phyloP scores from a whole-genome alignment of 768 basidiomycete species.

The Naematelia aurantialba region DNA sequence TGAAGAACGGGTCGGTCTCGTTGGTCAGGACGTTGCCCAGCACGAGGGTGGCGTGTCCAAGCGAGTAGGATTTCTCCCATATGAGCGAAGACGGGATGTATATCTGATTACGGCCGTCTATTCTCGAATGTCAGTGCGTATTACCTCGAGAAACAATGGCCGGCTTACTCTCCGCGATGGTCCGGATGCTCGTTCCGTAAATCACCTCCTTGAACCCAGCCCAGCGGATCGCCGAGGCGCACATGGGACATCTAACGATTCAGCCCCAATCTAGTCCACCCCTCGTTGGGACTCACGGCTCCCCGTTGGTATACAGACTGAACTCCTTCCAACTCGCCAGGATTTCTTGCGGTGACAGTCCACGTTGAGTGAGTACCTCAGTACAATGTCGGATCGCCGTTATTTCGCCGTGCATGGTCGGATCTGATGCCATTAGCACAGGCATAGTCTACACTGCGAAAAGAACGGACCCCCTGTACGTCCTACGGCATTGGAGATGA shows the following conservation, averaged over 20 bases:
- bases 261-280: background rate
- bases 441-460: background rate
- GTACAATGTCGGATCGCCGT: slow-evolving; percentile 35
- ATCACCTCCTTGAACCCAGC: slow-evolving; percentile 42
- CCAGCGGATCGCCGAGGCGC: slow-evolving; percentile 36
- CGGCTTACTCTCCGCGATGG: slow-evolving; percentile 30
- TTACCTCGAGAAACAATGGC: background rate
- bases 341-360: slow-evolving; percentile 30
- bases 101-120: slow-evolving; percentile 40
- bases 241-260: slow-evolving; percentile 23
- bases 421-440: slow-evolving; percentile 16
- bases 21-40: slow-evolving; percentile 28
- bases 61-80: slow-evolving; percentile 33
- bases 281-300: slow-evolving; percentile 30
- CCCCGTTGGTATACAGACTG: slow-evolving; percentile 40
- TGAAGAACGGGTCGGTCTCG: slow-evolving; percentile 30
- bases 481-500: slow-evolving; percentile 34
- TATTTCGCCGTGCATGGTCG: slow-evolving; percentile 41
- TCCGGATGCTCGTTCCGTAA: slow-evolving; percentile 34
- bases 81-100: slow-evolving; percentile 40
- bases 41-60: slow-evolving; percentile 32
- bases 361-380: slow-evolving; percentile 27
- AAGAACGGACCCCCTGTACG: slow-evolving; percentile 29
- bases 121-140: background rate
- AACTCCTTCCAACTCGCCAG: slow-evolving; percentile 33